These are phyloP conservation scores for Plantago lanceolata DNA, from an alignment of 305 asterid species.

Conservation along the genomic window DNA sequence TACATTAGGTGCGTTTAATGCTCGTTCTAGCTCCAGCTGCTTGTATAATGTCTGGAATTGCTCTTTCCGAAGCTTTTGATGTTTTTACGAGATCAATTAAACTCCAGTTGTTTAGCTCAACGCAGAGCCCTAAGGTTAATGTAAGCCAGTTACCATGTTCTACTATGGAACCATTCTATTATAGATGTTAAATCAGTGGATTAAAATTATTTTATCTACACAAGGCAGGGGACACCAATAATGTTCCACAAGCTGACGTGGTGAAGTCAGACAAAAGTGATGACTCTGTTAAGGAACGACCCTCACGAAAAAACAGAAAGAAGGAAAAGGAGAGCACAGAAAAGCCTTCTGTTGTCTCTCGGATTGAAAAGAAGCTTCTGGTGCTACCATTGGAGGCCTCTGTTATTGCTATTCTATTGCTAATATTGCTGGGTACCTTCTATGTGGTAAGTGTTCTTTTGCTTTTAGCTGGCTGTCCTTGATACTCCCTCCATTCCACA, in stretches of 20 bases:
- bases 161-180: slow-evolving; percentile 7
- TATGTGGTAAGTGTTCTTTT: slow-evolving; percentile 69
- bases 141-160: slow-evolving; percentile 39
- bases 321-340: slow-evolving; percentile 60
- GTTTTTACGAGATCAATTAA: slow-evolving; percentile 82
- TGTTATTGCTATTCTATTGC: slow-evolving; percentile 62
- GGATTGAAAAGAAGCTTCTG: slow-evolving; percentile 52
- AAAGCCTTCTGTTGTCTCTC: slow-evolving; percentile 46
- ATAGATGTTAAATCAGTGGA: slow-evolving; percentile 18
- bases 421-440: slow-evolving; percentile 76
- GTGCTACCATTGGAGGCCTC: slow-evolving; percentile 82
- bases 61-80: slow-evolving; percentile 89
- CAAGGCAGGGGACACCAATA: slow-evolving; percentile 69
- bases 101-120: slow-evolving; percentile 46
- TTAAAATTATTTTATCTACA: slow-evolving; percentile 31
- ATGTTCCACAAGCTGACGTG: slow-evolving; percentile 41
- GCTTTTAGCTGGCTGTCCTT: too few species aligned
- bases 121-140: slow-evolving; percentile 35
- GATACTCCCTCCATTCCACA: too few species aligned
- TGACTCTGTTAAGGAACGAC: slow-evolving; percentile 56
- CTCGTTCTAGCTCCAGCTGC: slow-evolving; percentile 99
- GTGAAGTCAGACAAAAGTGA: slow-evolving; percentile 63
- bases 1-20: slow-evolving; percentile 87
- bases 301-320: slow-evolving; percentile 70
- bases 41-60: slow-evolving; percentile 98